Base-by-base conservation (phyloP, 2,329 filamentous ascomycete species). In the Dendryphion nanum region DNA sequence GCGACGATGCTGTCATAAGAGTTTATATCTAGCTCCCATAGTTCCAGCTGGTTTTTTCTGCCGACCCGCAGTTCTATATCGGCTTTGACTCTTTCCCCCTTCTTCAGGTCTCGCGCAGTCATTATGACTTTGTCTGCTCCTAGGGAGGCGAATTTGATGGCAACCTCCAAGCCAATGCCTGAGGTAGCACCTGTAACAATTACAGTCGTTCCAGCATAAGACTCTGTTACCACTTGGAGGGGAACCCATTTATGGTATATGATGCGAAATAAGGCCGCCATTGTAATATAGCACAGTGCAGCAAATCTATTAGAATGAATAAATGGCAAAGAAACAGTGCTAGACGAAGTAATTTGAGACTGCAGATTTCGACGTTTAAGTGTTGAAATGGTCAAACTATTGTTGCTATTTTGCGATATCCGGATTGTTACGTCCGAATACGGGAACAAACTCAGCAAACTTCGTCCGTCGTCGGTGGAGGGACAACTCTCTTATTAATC, bases 181-280 rank as follows among this genome's bases (percentile, higher is more conserved):
- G 53, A 57, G 29, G 64, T 70, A 6, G 59, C 54, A 10, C 68
- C 68, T 12, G 67, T 77, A 4, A 77, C 66, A 19, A 77, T 68
- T 38, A 73, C 55, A 4, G 58, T 70, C 29, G 67, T 59, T 14
- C 64, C 69, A 6, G 45, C 45, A 18, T 61, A 66, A 12, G 63
- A 57, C 19, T 57, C 55, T 18, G 48, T 44, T 24, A 68, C 53
- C 5, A 57, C 39, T 38, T 59, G 40, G 5, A 68, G 69, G 5
- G 59, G 57, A 13, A 64, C 47, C 61, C 61, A 64, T 40, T 62
- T 64, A 34, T 50, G 44, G 30, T 50, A 58, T 36, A 65, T 50
- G 20, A 36, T 39, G 12, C 29, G 29, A 15, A 30, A 17, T 8
- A 30, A 15, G 8, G 13, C 10, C 8, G 29, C 29, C 29, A 30